Evolutionary conservation across 495 filamentous ascomycete genomes (phyloP), one percentile per base, ranked within the genome.

Genomic region (Aspergillus affinis): DNA sequence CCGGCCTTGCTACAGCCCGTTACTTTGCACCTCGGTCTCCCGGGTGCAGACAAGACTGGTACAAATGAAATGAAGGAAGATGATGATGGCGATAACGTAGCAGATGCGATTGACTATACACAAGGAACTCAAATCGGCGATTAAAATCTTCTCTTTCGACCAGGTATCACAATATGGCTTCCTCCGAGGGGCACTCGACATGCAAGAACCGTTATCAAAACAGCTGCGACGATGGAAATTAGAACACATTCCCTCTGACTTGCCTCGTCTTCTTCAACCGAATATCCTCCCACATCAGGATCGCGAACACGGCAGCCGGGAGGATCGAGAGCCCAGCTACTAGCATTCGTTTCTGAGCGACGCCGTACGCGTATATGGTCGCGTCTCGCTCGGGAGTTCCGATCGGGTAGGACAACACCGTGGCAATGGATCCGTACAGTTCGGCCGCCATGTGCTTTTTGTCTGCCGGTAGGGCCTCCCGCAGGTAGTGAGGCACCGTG

Each of bases 1-100:
- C 87, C 89, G 6, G 76, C 75, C 2, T 79, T 89, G 51, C 73
- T 80, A 9, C 79, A 77, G 48, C 79, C 83, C 0, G 80, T 86
- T 30, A 65, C 56, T 12, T 59, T 64, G 30, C 72, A 70, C 63
- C 57, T 70, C 13, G 61, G 62, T 23, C 57, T 70, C 8, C 61
- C 44, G 21, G 60, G n/a, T 15, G 20, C 18, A 17, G 57, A 6
- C 13, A 21, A 48, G 18, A 21, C 17, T n/a, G 0, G 8, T 2
- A 29, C 15, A 2, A 27, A 27, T 3, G 26, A 30, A 17, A 9
- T 17, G 41, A 45, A 45, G 15, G 15, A 27, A 32, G 23, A 48
- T 23, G 10, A 18, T 10, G 1, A 10, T 17, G 36, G 3, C 15
- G 13, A 17, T 10, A 41, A 41, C 3, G 13, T 41, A 13, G 7